Percentiles rank a stretch among this genome's conserved stretches.
Conservation (phyloP, 805 yeast genomes). For the Metschnikowia bowlesiae region DNA sequence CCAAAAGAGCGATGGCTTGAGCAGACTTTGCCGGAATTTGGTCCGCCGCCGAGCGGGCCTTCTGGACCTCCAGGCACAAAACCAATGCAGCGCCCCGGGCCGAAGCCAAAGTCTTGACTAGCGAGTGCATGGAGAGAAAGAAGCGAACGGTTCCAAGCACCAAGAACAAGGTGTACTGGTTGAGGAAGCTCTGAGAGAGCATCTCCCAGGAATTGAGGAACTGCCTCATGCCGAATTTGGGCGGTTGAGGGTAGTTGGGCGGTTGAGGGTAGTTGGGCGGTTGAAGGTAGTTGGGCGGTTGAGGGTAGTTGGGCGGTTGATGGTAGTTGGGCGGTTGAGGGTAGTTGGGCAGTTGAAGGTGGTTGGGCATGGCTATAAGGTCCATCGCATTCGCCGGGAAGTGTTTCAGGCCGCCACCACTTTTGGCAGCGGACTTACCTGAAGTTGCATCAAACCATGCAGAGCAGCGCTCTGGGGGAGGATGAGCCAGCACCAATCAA, state of each 20-base stretch:
- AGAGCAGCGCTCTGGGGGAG: too few relatives aligned
- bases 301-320: too few relatives aligned
- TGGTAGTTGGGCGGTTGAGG: too few relatives aligned
- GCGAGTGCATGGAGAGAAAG: conserved; percentile 1
- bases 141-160: conserved; percentile 44
- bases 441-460: too few relatives aligned
- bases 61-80: conserved; percentile 47
- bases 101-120: not conserved
- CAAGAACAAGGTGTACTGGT: conserved; percentile 56
- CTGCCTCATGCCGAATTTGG: conserved; percentile 6
- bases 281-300: too few relatives aligned
- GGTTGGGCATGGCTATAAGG: too few relatives aligned
- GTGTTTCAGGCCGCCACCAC: too few relatives aligned
- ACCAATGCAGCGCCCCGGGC: not conserved
- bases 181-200: conserved; percentile 62
- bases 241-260: not conserved
- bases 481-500: too few relatives aligned
- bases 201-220: conserved; percentile 51
- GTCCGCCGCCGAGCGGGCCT: conserved; percentile 18
- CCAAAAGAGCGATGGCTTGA: not conserved
- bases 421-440: too few relatives aligned
- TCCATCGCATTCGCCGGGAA: too few relatives aligned
- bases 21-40: conserved; percentile 49
- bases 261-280: too few relatives aligned
- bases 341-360: too few relatives aligned